Evolutionary conservation across 176 grass and related monocot genomes (phyloP), one percentile per base, ranked within the genome.

Genomic region (sorghum (Sorghum bicolor)): DNA sequence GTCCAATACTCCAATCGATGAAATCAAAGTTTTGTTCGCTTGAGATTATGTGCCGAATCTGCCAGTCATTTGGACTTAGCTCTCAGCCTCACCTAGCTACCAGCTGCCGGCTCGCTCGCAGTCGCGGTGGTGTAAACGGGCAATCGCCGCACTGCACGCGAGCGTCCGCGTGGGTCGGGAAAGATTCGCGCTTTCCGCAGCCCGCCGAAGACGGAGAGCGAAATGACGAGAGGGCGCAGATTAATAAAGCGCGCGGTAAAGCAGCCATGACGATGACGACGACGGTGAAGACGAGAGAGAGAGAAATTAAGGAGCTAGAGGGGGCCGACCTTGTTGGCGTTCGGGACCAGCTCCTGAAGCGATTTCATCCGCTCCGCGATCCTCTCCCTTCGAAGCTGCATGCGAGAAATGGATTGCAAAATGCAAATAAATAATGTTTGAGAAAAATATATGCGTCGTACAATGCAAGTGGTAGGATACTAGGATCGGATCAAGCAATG

Each of bases 351-450:
- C 85, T 98, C 96, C 61, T 98, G 96, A 41, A 98, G 89, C 31
- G 96, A 92, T 64, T 95, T 98, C 96, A 98, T 98, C 87, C 96
- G 82, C 80, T 98, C 96, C 31, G 96, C 96, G 15, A 98, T 98
- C 89, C 93, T 87, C 83, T 98, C 96, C 87, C 96, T 92, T 14
- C 96, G 91, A 77, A 98, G 96, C 96, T 98, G 89, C 61, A 64
- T 30, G 61, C 57, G 20, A 86, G 20, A 86, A 80, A 76, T 25
- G 14, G 48, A 74, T 76, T 37, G 13, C 62, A 60, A 60, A 34
- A 11, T n/a, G n/a, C n/a, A 44, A 3, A 32, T 62, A 52, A 76
- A 8, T n/a, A n/a, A n/a, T n/a, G n/a, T n/a, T 30, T 88, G 34
- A 64, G 68, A n/a, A 38, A 8, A 33, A 5, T 8, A 11, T 8